Evolutionary conservation across 345 rosid genomes (phyloP), one percentile per base, ranked within the genome.

Genomic region (Toxicodendron radicans): DNA sequence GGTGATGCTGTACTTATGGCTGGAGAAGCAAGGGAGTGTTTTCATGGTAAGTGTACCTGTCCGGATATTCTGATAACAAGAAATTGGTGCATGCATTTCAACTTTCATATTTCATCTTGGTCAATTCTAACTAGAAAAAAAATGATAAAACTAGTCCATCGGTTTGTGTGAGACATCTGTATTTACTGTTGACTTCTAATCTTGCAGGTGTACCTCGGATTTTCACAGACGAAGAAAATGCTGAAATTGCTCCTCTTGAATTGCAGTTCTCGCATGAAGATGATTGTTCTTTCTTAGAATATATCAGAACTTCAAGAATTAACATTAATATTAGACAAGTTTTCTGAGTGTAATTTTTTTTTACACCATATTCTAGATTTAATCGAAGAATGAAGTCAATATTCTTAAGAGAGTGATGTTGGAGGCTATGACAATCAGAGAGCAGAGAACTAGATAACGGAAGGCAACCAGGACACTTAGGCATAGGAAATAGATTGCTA

Each of bases 1-100:
- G 99, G 99, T 41, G 98, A 95, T 85, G 87, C 86, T 70, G 89
- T 91, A 67, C 96, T 91, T 66, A 89, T 93, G 97, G 97, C 97
- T 10, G 92, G 96, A 85, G 96, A 93, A 79, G 98, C 99, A 52
- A 86, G 99, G 75, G 92, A 93, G 75, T 95, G 96, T 81, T 95
- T 83, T 84, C 98, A 92, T 74, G 98, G 97, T 92, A 72, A 85
- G 76, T 66, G 17, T 30, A 7, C 52, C 23, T 7, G 12, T 54
- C 45, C 43, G 4, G 49, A 9, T 7, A 63, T 1, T 69, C n/a
- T 63, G 53, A 10, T 41, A 23, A n/a, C 66, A 7, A n/a, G 9
- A 27, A 48, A 27, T 33, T 68, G 51, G n/a, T 45, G 38, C 52
- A 54, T 21, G 41, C 5, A 23, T 21, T 70, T 5, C 32, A 16